phyloP scores from a whole-genome alignment of 2,329 filamentous ascomycete species.

The Fusarium graminum region DNA sequence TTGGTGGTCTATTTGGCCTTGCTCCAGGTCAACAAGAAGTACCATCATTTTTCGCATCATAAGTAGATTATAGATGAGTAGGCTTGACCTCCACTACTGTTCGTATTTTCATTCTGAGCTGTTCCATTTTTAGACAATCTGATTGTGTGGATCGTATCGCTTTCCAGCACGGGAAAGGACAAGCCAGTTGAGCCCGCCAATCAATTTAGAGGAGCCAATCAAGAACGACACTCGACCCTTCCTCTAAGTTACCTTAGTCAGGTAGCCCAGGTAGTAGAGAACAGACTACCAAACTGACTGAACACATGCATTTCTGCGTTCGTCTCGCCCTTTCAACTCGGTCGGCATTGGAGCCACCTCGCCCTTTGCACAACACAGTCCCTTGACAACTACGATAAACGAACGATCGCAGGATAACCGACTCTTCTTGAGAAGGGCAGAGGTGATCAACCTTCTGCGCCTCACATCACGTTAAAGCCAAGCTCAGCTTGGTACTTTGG shows the following conservation, averaged over 20 bases:
- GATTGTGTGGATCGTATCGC: conserved; percentile 25
- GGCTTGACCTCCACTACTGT: too few species aligned
- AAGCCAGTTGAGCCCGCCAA: conserved; percentile 18
- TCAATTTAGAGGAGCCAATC: conserved; percentile 37
- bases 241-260: conserved; percentile 16
- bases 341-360: conserved; percentile 41
- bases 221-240: conserved; percentile 34
- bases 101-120: conserved; percentile 15
- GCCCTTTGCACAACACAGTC: conserved; percentile 31
- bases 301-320: conserved; percentile 41
- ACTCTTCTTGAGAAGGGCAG: background rate
- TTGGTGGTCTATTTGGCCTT: too few species aligned
- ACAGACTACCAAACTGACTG: conserved; percentile 12
- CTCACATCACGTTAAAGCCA: conserved; percentile 17
- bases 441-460: conserved; percentile 1
- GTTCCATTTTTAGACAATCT: conserved; percentile 32
- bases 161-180: conserved; percentile 12
- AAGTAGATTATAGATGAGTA: too few species aligned
- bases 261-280: too few species aligned
- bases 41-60: too few species aligned
- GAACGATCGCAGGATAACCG: conserved; percentile 4
- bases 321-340: conserved; percentile 34
- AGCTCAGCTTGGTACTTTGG: conserved; percentile 6
- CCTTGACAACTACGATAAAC: conserved; percentile 25
- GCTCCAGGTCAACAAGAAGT: too few species aligned